Conservation (phyloP, 2,329 filamentous ascomycete species). For the Colletotrichum coccodes region DNA sequence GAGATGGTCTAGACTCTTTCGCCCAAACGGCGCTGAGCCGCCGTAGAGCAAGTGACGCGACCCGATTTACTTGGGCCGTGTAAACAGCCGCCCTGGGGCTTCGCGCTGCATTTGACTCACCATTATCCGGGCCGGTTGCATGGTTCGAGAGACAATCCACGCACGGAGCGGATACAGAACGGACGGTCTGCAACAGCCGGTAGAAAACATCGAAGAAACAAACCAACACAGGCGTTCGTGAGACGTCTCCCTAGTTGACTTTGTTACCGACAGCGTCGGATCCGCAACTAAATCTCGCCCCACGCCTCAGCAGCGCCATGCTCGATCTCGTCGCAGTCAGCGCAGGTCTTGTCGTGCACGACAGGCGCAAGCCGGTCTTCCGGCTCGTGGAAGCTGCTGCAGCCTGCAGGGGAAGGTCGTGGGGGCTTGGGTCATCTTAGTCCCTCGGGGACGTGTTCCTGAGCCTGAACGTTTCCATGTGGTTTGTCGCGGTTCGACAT, state of each 20-base stretch:
- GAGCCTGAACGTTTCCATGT: not conserved
- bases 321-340: constrained; percentile 6
- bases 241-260: not conserved
- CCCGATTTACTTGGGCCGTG: not conserved
- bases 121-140: not conserved
- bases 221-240: constrained; percentile 1
- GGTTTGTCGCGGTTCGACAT: not conserved
- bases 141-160: not conserved
- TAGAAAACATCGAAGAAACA: constrained; percentile 3
- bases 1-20: constrained; percentile 15
- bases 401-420: constrained; percentile 16
- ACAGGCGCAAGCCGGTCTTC: constrained; percentile 16
- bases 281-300: constrained; percentile 6
- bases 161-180: not conserved
- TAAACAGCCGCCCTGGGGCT: not conserved
- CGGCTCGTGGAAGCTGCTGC: constrained; percentile 20
- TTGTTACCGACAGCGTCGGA: not conserved
- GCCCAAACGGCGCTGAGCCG: constrained; percentile 1
- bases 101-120: not conserved
- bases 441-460: not conserved
- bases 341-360: constrained; percentile 3
- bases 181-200: not conserved
- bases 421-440: constrained; percentile 8
- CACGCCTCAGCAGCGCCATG: constrained; percentile 9
- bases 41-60: not conserved